Conservation (phyloP, 1,139 yeast genomes). For the Blastobotrys indianensis region DNA sequence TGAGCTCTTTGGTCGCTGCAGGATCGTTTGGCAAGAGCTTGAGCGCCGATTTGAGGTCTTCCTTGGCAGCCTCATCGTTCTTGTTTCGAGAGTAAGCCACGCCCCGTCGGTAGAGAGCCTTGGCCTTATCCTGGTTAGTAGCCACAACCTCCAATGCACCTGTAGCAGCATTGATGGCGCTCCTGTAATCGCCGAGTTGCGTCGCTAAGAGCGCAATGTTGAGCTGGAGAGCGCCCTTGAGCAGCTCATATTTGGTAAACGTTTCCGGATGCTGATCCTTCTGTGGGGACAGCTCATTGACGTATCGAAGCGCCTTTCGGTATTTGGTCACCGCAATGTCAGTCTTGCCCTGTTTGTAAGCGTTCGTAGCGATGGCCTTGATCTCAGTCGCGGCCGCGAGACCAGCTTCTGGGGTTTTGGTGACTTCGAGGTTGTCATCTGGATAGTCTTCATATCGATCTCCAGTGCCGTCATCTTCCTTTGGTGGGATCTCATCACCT, state of each 20-base stretch:
- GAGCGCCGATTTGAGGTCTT: constrained; percentile 61
- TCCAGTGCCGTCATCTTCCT: constrained; percentile 75
- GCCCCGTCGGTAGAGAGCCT: constrained; percentile 84
- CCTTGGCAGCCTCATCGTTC: constrained; percentile 66
- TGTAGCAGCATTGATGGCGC: constrained; percentile 53
- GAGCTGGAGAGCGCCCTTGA: constrained; percentile 58
- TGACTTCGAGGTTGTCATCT: constrained; percentile 62
- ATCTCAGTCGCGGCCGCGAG: constrained; percentile 34
- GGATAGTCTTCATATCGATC: constrained; percentile 75
- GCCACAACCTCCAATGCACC: constrained; percentile 60
- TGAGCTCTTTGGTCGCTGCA: constrained; percentile 63
- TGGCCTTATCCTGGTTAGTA: constrained; percentile 64
- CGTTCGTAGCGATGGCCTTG: constrained; percentile 72
- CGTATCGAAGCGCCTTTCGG: constrained; percentile 59
- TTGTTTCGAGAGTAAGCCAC: constrained; percentile 60
- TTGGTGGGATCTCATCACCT: constrained; percentile 42
- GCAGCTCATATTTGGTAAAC: constrained; percentile 27
- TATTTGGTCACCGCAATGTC: constrained; percentile 58
- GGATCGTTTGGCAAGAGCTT: constrained; percentile 65
- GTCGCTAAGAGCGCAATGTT: constrained; percentile 73
- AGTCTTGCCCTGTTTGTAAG: constrained; percentile 52
- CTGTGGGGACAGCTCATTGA: constrained; percentile 64
- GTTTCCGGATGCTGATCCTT: constrained; percentile 38
- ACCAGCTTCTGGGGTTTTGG: constrained; percentile 40
- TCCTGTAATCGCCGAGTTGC: constrained; percentile 53